Evolutionary conservation across 2,329 filamentous ascomycete genomes (phyloP), one percentile per base, ranked within the genome.

Genomic region (Fusarium sp.): DNA sequence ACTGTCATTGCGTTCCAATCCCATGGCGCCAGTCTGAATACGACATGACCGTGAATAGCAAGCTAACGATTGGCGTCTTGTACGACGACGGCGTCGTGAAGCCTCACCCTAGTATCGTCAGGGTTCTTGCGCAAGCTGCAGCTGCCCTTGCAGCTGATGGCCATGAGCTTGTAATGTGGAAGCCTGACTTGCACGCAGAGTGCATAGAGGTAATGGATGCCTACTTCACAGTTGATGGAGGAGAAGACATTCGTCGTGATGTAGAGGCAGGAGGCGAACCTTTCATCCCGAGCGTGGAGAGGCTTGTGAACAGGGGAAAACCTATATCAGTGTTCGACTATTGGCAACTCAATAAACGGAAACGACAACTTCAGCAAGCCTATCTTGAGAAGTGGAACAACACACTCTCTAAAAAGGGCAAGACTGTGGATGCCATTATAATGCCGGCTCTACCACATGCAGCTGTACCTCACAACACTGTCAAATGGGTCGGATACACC

Each of bases 271-370:
- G 85, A 2, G 90, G 90, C 3, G 90, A 92, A 63, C 90, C 90
- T 0, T 86, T 85, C 45, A 85, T 91, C 8, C 86, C 88, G 0
- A 88, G 90, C 62, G 89, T 92, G 0, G 84, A 91, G 75, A 84
- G 82, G 0, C 83, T 92, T 11, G 79, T 92, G 20, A 87, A 88
- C 58, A 83, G 84, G 0, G 87, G 84, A 5, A 73, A 84, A 17
- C 78, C 89, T 2, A 88, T 92, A 20, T 90, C 88, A 0, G 89
- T 92, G 1, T 91, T 89, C 65, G 84, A 90, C 9, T 93, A 92
- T 80, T 93, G 90, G 91, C 90, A 92, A 73, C 83, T 93, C 12
- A 92, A 92, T 80, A 88, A 83, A 68, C 83, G 85, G 32, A 92
- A 92, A 75, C 64, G 84, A 32, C 82, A 81, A 1, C 54, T 79